Base-by-base conservation (phyloP, 768 basidiomycete genomes). In the Suillus subaureus region DNA sequence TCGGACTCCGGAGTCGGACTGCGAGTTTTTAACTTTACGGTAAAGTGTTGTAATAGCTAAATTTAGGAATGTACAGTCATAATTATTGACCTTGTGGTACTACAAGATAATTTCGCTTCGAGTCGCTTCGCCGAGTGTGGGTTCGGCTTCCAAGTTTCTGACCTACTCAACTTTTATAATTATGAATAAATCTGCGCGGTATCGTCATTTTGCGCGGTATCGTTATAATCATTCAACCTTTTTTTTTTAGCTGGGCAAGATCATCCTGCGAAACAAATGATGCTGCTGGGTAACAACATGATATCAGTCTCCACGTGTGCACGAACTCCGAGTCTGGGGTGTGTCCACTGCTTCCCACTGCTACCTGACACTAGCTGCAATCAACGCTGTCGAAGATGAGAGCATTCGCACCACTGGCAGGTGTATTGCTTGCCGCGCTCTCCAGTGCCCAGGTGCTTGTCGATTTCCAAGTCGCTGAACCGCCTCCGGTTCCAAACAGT, bases 401-500 rank as follows among this genome's bases (percentile, higher is more conserved):
- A 39, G 63, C 58, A 39, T 64, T 72, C 42, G 63, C 61, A 45
- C 51, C 65, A 51, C 55, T 73, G 37, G 58, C 72, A 21, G 63
- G 61, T 9, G 56, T 66, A 21, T 52, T 67, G 16, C 58, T 70
- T 6, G 65, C 60, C 13, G 18, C 62, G 51, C 63, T 67, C 3
- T 67, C 68, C 26, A 58, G 58, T 26, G 72, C 78, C 8, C 73
- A 77, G 28, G 74, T 71, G 15, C 75, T 84, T n/a, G 80, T 83
- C 47, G 79, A 86, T 72, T 93, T 93, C 72, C 90, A 92, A 73
- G 89, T 93, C 62, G 81, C 87, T 12, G 87, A 92, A 68, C 90
- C 92, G 5, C 89, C 89, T 15, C 83, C 87, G 4, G 79, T 92
- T n/a, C 90, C 92, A 13, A 74, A 76, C 55, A 77, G 84, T 70